Evolutionary conservation across 2,329 filamentous ascomycete genomes (phyloP), one percentile per base, ranked within the genome.

Genomic region (Apiospora rasikravindrae): DNA sequence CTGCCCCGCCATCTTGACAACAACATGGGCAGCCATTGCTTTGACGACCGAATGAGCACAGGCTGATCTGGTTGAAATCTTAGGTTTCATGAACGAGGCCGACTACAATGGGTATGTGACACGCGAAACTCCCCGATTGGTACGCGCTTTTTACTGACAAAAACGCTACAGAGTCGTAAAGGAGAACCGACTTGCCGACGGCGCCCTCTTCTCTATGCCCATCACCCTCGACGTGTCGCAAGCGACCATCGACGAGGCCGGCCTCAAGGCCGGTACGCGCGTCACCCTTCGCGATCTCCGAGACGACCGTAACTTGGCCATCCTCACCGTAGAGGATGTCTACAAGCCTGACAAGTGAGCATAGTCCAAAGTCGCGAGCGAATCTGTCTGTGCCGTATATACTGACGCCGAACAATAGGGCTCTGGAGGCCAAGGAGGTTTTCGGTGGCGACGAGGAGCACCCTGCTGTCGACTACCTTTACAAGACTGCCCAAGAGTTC

Each of bases 41-140:
- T 22, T n/a, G 26, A 53, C 37, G 42, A 16, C 26, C 2, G 22
- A 19, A 16, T 57, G 69, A 73, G 70, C 73, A 72, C 72, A 75
- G 73, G 73, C 79, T 83, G 68, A 82, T n/a, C 29, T 40, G 33
- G 29, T 40, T 14, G 8, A 29, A 47, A 29, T 64, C 77, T 70
- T 79, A 97, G 94, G 95, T 80, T 99, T 99, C 88, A 93, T 99
- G 93, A 98, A 90, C 84, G 91, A 99, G 88, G 93, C 94, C 85
- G 96, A 99, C 85, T 99, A 98, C 88, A 93, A 97, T 84, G 92
- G 93, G 94, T 96, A 89, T 75, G 74, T 42, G 29, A 67, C 51
- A 37, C 42, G 51, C 16, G 51, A 26, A 68, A 47, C 70, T 76
- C 42, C 75, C 44, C 33, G 19, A 53, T 24, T 67, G 47, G 44